Base-by-base conservation (phyloP, 768 basidiomycete species). In the Strobilomyces echinocephalus region DNA sequence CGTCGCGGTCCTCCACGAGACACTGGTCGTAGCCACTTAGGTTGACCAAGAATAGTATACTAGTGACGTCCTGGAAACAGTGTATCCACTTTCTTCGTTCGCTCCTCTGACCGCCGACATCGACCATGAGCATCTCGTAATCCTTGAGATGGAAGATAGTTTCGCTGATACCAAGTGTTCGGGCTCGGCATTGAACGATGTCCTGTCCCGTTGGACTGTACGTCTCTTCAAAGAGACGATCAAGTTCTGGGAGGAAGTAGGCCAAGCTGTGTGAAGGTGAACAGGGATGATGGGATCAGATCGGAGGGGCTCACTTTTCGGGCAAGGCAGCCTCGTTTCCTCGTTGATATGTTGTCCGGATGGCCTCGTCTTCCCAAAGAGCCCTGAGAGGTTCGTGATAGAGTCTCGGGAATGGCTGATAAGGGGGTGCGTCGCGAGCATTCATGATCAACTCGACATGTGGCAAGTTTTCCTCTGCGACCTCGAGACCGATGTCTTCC, bases 21-120 rank as follows among this genome's bases (percentile, higher is more conserved):
- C 92, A 94, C 64, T 95, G 90, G 67, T 97, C 93, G 68, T 94
- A 97, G 51, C 94, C 94, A 61, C 88, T 91, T 62, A 97, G 72
- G 62, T 89, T 90, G 61, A 93, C 91, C 60, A 95, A 68, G 73
- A 97, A 97, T 47, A 97, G 71, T 49, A 97, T 95, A 57, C 88
- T 88, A 4, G 92, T 95, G 49, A 95, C 93, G 64, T 95, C 90
- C 73, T 94, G 91, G 74, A 94, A 95, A 67, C 89, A 92, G 63
- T 93, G 91, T 61, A 93, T 93, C 91, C 91, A 94, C 69, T 94
- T 95, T 69, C 91, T 77, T 55, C 93, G 74, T 68, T 94, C 93
- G 68, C 86, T 91, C 77, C 95, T 91, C 74, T 97, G 94, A 7
- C 94, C 94, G 28, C 88, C 88, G 34, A 89, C 94, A 64, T 97